Percentiles rank a stretch among this genome's conserved stretches.
phyloP scores from a whole-genome alignment of 2,329 filamentous ascomycete genomes.

The Pyrenophora teres region DNA sequence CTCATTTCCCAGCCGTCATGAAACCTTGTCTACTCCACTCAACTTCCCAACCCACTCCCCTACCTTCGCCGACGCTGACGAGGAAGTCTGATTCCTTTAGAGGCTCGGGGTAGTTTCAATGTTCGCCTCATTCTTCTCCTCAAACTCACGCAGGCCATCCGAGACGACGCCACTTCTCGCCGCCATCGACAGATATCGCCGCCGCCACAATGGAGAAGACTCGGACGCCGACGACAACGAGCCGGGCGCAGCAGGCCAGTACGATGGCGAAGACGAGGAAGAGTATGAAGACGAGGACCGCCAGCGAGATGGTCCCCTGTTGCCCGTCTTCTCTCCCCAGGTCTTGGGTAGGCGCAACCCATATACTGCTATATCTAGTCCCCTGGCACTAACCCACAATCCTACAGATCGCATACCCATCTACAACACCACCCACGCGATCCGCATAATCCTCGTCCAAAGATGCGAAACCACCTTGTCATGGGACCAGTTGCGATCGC shows the following conservation, averaged over 20 bases:
- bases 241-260: slow-evolving; percentile 25
- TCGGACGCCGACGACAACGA: slow-evolving; percentile 30
- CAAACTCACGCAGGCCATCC: slow-evolving; percentile 34
- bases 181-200: slow-evolving; percentile 37
- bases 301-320: slow-evolving; percentile 41
- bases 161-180: slow-evolving; percentile 46
- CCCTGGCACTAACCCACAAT: slow-evolving; percentile 27
- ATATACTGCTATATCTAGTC: slow-evolving; percentile 18
- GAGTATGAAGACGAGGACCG: slow-evolving; percentile 31
- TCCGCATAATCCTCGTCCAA: slow-evolving; percentile 80
- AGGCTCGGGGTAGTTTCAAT: slow-evolving; percentile 33
- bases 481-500: slow-evolving; percentile 95
- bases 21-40: slow-evolving; percentile 13
- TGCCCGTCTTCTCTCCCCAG: slow-evolving; percentile 49
- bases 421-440: slow-evolving; percentile 87
- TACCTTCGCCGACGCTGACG: slow-evolving; percentile 16
- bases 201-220: slow-evolving; percentile 29
- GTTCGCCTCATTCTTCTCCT: slow-evolving; percentile 46
- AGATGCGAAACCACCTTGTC: slow-evolving; percentile 89
- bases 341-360: slow-evolving; percentile 38
- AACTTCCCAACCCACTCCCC: slow-evolving; percentile 6
- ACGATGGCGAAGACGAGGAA: slow-evolving; percentile 39
- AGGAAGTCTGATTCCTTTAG: slow-evolving; percentile 10
- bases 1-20: slow-evolving; percentile 16
- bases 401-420: slow-evolving; percentile 79